A percentile compares a stretch with the other conserved stretches of the same genome.
phyloP scores from a whole-genome alignment of 1,139 yeast species.

The Geotrichum fermentans region DNA sequence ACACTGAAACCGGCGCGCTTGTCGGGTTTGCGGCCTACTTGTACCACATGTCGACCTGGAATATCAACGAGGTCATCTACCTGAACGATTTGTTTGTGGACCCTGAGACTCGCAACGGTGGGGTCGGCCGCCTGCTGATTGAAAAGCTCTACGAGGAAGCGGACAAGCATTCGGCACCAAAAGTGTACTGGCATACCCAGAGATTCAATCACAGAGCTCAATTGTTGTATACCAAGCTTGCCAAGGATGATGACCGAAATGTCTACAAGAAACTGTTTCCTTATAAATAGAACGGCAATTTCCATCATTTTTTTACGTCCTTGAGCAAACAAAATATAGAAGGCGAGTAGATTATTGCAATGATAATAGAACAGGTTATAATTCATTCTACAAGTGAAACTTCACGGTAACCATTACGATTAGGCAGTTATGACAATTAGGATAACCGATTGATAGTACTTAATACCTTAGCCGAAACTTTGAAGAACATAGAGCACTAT shows the following conservation, averaged over 20 bases:
- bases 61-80: slow-evolving; percentile 43
- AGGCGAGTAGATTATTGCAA: background rate
- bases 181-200: slow-evolving; percentile 56
- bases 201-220: slow-evolving; percentile 56
- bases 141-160: slow-evolving; percentile 48
- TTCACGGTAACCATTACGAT: too few species aligned
- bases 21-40: slow-evolving; percentile 48
- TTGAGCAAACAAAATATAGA: too few species aligned
- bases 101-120: slow-evolving; percentile 42
- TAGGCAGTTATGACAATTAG: too few species aligned
- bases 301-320: too few species aligned
- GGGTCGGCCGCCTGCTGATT: slow-evolving; percentile 49
- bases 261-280: slow-evolving; percentile 24
- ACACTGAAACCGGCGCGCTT: slow-evolving; percentile 32
- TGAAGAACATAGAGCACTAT: too few species aligned
- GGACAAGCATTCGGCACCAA: slow-evolving; percentile 42
- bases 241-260: slow-evolving; percentile 41
- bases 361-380: background rate
- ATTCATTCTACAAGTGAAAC: background rate
- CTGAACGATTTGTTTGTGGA: slow-evolving; percentile 46
- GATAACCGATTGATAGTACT: too few species aligned
- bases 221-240: slow-evolving; percentile 52
- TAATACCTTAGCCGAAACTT: too few species aligned
- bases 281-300: background rate
- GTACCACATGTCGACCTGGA: slow-evolving; percentile 50